phyloP scores from a whole-genome alignment of 78 protist species.

The Salpingoeca rosetta region DNA sequence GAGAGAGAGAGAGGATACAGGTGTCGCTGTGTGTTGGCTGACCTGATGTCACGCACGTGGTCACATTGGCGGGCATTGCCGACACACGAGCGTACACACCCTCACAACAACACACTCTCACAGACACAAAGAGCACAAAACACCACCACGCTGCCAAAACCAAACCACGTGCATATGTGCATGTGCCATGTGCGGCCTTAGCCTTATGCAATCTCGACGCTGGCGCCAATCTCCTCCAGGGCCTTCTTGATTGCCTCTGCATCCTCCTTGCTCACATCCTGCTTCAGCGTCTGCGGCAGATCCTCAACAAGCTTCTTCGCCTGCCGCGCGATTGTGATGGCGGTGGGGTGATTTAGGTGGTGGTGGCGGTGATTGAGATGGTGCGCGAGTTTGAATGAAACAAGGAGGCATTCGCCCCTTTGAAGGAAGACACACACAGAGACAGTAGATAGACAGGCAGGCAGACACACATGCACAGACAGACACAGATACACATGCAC shows the following conservation, averaged over 20 bases:
- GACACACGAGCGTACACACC: not conserved
- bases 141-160: not conserved
- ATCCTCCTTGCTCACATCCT: conserved; percentile 1
- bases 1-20: not conserved
- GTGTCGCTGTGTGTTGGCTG: not conserved
- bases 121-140: not conserved
- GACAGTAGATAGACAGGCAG: not conserved
- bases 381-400: too few relatives aligned
- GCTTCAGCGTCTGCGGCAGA: not conserved
- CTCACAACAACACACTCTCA: not conserved
- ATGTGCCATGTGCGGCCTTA: not conserved
- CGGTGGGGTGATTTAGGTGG: not conserved
- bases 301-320: conserved; percentile 21
- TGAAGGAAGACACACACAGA: too few relatives aligned
- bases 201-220: not conserved
- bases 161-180: not conserved
- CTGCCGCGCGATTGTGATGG: not conserved
- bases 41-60: not conserved
- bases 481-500: not conserved
- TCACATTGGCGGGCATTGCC: not conserved
- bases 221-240: not conserved
- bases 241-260: not conserved
- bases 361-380: too few relatives aligned
- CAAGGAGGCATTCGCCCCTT: too few relatives aligned
- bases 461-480: not conserved